phyloP scores from a whole-genome alignment of 306 rosid genomes.

The Cucurbita maxima region DNA sequence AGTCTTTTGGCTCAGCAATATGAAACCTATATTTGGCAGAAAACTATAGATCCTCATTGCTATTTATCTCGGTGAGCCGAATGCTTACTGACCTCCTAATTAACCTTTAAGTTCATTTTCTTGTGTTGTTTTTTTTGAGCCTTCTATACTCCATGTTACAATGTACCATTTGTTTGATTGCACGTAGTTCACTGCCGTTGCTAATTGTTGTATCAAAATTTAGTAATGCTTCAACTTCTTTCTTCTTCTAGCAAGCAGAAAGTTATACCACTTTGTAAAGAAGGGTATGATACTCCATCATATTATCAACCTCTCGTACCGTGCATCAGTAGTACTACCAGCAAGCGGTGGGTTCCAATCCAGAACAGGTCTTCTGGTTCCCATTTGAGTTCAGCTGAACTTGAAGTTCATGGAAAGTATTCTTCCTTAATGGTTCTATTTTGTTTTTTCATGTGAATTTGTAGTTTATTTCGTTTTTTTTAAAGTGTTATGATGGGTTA shows the following conservation, averaged over 20 bases:
- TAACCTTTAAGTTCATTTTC: background rate
- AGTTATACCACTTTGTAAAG: conserved; percentile 55
- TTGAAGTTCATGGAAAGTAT: conserved; percentile 89
- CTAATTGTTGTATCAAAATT: background rate
- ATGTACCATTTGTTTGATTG: conserved; percentile 13
- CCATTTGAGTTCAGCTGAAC: conserved; percentile 46
- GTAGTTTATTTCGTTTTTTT: background rate
- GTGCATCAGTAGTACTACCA: conserved; percentile 72
- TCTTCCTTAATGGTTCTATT: conserved; percentile 11
- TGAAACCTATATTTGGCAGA: conserved; percentile 90
- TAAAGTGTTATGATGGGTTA: background rate
- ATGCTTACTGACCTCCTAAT: background rate
- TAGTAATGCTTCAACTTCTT: background rate
- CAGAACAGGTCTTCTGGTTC: conserved; percentile 61
- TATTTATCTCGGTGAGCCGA: conserved; percentile 63
- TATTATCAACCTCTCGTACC: conserved; percentile 69
- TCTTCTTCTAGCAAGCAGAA: conserved; percentile 40
- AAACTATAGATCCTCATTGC: conserved; percentile 55
- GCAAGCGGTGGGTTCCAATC: conserved; percentile 78
- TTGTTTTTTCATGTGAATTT: background rate
- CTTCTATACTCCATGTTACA: conserved; percentile 13
- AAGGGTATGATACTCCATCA: conserved; percentile 35
- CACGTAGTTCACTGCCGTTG: background rate
- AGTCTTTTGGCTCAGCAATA: conserved; percentile 82
- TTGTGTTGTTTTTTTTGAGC: conserved; percentile 8